These are phyloP conservation scores for Sporothrix euskadiensis DNA, from an alignment of 2,329 filamentous ascomycete species.

Conservation along the genomic window DNA sequence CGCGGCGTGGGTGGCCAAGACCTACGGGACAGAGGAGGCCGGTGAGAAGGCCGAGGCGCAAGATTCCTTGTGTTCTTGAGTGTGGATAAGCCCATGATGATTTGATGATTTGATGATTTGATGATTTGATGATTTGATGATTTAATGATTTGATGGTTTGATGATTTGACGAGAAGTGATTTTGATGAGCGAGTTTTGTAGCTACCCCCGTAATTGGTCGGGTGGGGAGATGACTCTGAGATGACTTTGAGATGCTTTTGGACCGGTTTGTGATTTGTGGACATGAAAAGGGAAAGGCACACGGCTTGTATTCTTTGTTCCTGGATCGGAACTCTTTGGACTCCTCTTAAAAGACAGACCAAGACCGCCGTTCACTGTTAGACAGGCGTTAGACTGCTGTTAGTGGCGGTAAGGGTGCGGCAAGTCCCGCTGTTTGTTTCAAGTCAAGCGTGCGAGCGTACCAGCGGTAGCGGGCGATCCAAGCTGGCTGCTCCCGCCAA, in stretches of 20 bases:
- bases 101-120: background rate
- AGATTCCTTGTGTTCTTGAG: background rate
- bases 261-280: background rate
- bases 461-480: background rate
- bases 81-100: background rate
- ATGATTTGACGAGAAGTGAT: background rate
- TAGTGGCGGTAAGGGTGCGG: background rate
- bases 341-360: background rate
- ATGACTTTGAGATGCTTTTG: background rate
- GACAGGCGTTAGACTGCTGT: background rate
- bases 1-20: background rate
- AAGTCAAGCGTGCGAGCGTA: background rate
- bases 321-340: background rate
- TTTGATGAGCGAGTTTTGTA: background rate
- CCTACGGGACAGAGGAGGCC: background rate
- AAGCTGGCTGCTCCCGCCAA: background rate
- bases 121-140: background rate
- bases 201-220: background rate
- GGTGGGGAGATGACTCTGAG: background rate
- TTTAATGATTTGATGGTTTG: background rate
- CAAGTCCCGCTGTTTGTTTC: slow-evolving; percentile 4
- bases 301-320: background rate
- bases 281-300: background rate
- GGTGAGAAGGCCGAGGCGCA: background rate
- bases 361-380: background rate